phyloP scores from a whole-genome alignment of 2,329 filamentous ascomycete species.

The Aspergillus proliferans region DNA sequence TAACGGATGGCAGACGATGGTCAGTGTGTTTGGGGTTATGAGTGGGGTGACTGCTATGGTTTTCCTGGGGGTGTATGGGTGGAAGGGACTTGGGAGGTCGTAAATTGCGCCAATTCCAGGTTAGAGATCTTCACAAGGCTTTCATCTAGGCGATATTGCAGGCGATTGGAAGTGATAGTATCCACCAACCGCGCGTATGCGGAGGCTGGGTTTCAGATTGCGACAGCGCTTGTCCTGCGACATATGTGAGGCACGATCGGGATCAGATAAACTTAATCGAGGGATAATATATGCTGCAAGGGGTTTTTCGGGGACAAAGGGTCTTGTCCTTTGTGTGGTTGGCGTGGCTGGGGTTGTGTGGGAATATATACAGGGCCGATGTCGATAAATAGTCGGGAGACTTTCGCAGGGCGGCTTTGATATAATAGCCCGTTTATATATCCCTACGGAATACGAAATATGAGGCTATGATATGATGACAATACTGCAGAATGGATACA shows the following conservation, averaged over 20 bases:
- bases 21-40: slow-evolving; percentile 45
- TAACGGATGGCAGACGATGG: slow-evolving; percentile 50
- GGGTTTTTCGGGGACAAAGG: neutral
- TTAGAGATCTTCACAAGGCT: no score
- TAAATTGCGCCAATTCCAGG: no score
- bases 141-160: no score
- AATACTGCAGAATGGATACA: neutral
- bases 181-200: no score
- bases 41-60: slow-evolving; percentile 46
- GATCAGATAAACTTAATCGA: neutral
- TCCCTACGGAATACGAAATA: no score
- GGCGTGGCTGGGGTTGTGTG: neutral
- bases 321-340: neutral
- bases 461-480: neutral
- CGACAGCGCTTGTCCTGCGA: neutral
- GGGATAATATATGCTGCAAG: neutral
- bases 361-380: neutral
- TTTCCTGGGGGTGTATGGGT: neutral
- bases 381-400: no score
- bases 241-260: neutral
- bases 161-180: neutral
- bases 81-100: neutral
- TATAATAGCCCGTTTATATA: no score
- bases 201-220: neutral
- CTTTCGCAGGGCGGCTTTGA: no score